Base-by-base conservation (phyloP, 2,329 filamentous ascomycete species). In the Pseudogymnoascus sp. region DNA sequence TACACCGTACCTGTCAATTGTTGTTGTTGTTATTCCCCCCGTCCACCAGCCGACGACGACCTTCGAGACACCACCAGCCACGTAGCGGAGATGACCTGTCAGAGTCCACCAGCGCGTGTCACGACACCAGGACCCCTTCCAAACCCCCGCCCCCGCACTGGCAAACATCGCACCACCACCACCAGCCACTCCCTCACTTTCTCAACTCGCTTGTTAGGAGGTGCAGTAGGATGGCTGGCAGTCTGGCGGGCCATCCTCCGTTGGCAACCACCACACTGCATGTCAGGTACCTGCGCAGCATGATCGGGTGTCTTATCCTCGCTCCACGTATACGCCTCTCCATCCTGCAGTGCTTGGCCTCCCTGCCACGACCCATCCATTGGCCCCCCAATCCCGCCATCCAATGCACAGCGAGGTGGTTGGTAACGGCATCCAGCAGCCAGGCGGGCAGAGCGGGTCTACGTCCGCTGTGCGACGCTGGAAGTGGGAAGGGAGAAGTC, bases 261-360 rank as follows among this genome's bases (percentile, higher is more conserved):
- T 55, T 33, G 16, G 28, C 49, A 55, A 33, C 12, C 25, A 30
- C 14, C n/a, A 9, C 25, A 30, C 14, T 9, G 49, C 49, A 55
- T 19, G 49, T 55, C 49, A 55, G 49, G 49, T 55, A 55, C 49
- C 49, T 16, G 9, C 16, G 9, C 49, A 55, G 49, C 49, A 55
- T 55, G 49, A 55, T 55, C 49, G 49, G 49, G 4, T 55, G 49
- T 55, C 49, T 55, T 55, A 55, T 55, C 49, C 49, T 55, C 49
- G 25, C 49, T 55, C 49, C 49, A 55, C 49, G 49, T 55, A 55
- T 55, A 2, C 8, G 6, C 25, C 9, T 6, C 28, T 5, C 25
- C 25, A 33, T n/a, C 49, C 8, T 33, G n/a, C 28, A 55, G 6
- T 14, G 2, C 25, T 11, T 55, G 8, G 45, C 45, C n/a, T 16